Percentiles rank a stretch among this genome's conserved stretches.
Evolutionary conservation across 306 rosid genomes (phyloP).

Genomic region (Dalbergia oliveri): DNA sequence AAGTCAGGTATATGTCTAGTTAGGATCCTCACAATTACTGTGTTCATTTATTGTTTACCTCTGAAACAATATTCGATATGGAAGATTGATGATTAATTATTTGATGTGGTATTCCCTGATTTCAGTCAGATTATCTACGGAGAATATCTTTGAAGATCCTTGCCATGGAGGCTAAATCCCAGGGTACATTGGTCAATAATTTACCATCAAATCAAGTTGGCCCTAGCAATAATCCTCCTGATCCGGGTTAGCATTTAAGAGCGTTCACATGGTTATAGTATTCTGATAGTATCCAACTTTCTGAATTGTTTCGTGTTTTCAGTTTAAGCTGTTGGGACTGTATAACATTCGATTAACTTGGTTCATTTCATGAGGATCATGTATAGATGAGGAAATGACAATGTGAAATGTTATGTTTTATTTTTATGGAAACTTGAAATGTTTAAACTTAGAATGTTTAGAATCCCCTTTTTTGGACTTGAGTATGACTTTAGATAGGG

Average conservation of each 20-base stretch:
- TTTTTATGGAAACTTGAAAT: too few species aligned
- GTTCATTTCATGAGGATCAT: too few species aligned
- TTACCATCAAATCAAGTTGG: slow-evolving; percentile 60
- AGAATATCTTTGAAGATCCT: slow-evolving; percentile 64
- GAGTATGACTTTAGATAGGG: too few species aligned
- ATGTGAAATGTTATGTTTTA: too few species aligned
- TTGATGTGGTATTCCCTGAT: slow-evolving; percentile 32
- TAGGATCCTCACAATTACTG: neutral
- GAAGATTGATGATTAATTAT: slow-evolving; percentile 39
- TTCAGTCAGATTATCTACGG: slow-evolving; percentile 62
- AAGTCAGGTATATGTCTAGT: slow-evolving; percentile 63
- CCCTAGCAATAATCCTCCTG: slow-evolving; percentile 67
- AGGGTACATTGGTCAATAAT: slow-evolving; percentile 50
- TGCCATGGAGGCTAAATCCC: slow-evolving; percentile 78
- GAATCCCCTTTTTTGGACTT: too few species aligned
- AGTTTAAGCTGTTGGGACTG: slow-evolving; percentile 27
- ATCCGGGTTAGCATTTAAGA: slow-evolving; percentile 64
- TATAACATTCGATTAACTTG: too few species aligned
- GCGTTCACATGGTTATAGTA: slow-evolving; percentile 17
- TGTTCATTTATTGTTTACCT: slow-evolving; percentile 3
- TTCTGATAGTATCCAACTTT: slow-evolving; percentile 9
- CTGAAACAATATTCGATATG: neutral
- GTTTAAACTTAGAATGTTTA: too few species aligned
- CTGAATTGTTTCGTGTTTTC: slow-evolving; percentile 30
- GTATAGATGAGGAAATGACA: too few species aligned